phyloP scores from a whole-genome alignment of 1,284 basidiomycete species.

The Fistulina hepatica region DNA sequence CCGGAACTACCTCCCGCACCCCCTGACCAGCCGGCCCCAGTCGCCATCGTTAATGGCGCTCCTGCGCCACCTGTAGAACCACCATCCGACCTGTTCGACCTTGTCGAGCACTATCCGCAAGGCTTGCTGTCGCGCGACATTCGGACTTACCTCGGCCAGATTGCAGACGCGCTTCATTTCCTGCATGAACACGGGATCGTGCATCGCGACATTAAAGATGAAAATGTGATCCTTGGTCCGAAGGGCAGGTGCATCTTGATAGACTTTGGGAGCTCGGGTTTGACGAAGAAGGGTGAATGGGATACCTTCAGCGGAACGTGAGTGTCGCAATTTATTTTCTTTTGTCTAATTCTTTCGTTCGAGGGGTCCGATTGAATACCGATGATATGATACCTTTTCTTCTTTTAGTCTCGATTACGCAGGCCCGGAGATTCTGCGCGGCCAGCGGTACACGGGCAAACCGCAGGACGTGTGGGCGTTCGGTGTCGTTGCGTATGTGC shows the following conservation, averaged over 20 bases:
- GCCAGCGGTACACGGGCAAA: conserved; percentile 90
- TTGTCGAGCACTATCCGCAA: conserved; percentile 83
- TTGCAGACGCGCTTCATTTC: conserved; percentile 87
- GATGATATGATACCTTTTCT: conserved; percentile 12
- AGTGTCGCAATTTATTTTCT: conserved; percentile 26
- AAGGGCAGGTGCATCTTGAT: conserved; percentile 81
- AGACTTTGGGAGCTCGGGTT: conserved; percentile 91
- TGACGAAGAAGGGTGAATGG: conserved; percentile 78
- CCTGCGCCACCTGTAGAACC: conserved; percentile 16
- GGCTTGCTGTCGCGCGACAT: conserved; percentile 73
- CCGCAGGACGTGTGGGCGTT: conserved; percentile 99
- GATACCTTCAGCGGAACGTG: conserved; percentile 93
- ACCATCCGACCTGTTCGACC: conserved; percentile 85
- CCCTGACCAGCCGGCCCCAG: conserved; percentile 32
- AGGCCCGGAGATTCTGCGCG: conserved; percentile 91
- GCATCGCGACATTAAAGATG: conserved; percentile 97
- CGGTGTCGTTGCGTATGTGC: conserved; percentile 94
- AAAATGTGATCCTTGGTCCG: conserved; percentile 82
- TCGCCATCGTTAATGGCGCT: no score
- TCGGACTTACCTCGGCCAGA: conserved; percentile 84
- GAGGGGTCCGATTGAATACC: no score
- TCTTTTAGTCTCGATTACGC: conserved; percentile 81
- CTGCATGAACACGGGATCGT: conserved; percentile 91
- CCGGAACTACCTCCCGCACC: conserved; percentile 40
- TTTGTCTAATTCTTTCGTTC: no score